A percentile compares a stretch with the other conserved stretches of the same genome.
Evolutionary conservation across 2,329 filamentous ascomycete genomes (phyloP).

Genomic region (Fusarium verticillioides): DNA sequence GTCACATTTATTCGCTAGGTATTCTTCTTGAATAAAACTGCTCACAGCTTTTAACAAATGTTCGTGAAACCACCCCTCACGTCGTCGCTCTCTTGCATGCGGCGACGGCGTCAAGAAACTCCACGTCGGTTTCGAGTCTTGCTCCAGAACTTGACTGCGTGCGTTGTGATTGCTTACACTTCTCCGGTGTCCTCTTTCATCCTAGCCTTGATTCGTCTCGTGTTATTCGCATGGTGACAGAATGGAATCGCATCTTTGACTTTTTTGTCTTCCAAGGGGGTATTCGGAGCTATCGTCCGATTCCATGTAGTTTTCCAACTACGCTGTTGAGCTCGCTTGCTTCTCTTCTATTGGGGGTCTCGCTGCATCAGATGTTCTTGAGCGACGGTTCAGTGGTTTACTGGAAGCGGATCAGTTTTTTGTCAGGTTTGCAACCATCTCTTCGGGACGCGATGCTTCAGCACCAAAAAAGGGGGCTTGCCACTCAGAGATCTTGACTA

Average conservation of each 20-base stretch:
- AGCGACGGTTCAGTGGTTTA: neutral
- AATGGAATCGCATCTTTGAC: too few relatives aligned
- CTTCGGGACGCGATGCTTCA: too few relatives aligned
- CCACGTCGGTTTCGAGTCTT: too few relatives aligned
- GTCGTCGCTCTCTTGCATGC: neutral
- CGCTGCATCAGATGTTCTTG: too few relatives aligned
- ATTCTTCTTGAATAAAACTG: fast-evolving
- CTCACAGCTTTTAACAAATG: fast-evolving
- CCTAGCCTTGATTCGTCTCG: neutral
- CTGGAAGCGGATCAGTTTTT: neutral
- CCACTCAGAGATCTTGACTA: neutral
- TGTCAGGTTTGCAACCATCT: fast-evolving
- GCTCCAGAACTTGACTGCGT: neutral
- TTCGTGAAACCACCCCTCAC: too few relatives aligned
- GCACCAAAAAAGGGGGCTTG: fast-evolving
- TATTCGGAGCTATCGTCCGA: neutral
- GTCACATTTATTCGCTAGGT: fast-evolving
- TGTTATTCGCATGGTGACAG: fast-evolving
- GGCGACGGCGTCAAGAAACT: fast-evolving
- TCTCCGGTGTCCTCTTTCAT: too few relatives aligned
- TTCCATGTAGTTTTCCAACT: fast-evolving
- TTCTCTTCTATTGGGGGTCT: neutral
- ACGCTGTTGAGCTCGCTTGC: fast-evolving
- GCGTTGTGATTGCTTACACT: too few relatives aligned
- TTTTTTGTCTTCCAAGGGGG: too few relatives aligned